These are phyloP conservation scores for Achaetomiella virescens DNA, from an alignment of 495 filamentous ascomycete species.

Conservation along the genomic window DNA sequence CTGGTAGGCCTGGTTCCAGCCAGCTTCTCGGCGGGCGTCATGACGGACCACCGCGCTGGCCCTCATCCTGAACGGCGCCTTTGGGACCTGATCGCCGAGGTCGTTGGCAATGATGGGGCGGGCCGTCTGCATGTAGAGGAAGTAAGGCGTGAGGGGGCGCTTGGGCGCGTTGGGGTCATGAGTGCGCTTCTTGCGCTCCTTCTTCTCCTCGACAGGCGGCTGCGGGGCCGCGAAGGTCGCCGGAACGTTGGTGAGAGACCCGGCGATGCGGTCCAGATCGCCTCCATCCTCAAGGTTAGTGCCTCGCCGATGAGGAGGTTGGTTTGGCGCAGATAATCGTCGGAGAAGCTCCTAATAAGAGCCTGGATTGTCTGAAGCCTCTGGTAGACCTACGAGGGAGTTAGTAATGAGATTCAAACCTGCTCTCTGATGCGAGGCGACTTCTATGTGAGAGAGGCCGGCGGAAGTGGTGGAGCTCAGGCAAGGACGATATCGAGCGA, in stretches of 20 bases:
- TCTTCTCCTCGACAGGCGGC: slow-evolving; percentile 55
- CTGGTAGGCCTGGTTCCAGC: slow-evolving; percentile 68
- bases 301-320: slow-evolving; percentile 67
- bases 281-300: slow-evolving; percentile 41
- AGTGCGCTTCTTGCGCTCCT: slow-evolving; percentile 80
- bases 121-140: slow-evolving; percentile 83
- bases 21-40: slow-evolving; percentile 62
- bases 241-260: slow-evolving; percentile 34
- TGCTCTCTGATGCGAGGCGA: neutral
- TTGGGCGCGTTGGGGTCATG: slow-evolving; percentile 94
- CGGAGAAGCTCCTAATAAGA: slow-evolving; percentile 64
- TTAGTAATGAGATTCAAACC: slow-evolving; percentile 22
- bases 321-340: slow-evolving; percentile 76
- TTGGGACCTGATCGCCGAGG: slow-evolving; percentile 62
- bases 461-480: neutral
- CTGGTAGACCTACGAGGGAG: slow-evolving; percentile 56
- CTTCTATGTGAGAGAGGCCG: neutral
- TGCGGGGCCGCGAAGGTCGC: slow-evolving; percentile 30
- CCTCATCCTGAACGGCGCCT: slow-evolving; percentile 75
- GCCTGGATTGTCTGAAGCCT: slow-evolving; percentile 66
- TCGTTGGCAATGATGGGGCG: slow-evolving; percentile 70
- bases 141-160: slow-evolving; percentile 87
- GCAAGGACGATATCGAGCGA: no score
- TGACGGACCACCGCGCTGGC: slow-evolving; percentile 72
- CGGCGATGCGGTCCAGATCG: slow-evolving; percentile 47